Evolutionary conservation across 768 basidiomycete genomes (phyloP), one percentile per base, ranked within the genome.

Genomic region (Hygrocybe punicea): DNA sequence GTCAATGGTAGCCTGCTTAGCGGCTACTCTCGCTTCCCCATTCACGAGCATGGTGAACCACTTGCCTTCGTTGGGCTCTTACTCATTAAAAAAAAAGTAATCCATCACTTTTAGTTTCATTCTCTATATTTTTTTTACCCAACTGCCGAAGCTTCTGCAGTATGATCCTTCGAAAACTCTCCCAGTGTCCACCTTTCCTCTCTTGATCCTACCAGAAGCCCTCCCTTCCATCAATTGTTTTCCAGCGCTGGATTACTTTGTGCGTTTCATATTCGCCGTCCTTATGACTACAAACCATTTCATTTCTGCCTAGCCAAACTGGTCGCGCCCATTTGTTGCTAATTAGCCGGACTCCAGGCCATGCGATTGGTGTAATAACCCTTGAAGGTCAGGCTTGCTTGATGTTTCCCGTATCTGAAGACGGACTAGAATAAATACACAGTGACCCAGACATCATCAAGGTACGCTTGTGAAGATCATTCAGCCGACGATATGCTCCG

Each of bases 161-260:
- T 97, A 98, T 65, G 94, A 98, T 66, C 93, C 94, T 0, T 80
- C 86, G n/a, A 79, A 87, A 67, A 82, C 76, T 2, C 79, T 85
- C 37, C 86, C 88, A 5, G 86, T 95, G 7, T 85, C 85, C 0
- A 72, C 82, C 39, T 92, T 98, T 68, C 73, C 79, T 2, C 78
- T 98, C 1, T 85, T 89, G 0, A 87, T 96, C 23, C 71, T 98
- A 13, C 96, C 96, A 0, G 96, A 98, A 72, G 94, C 94, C 4
- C 77, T 77, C 40, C 92, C 93, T 0, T 80, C 82, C 9, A 95
- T 97, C 67, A 95, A 92, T 64, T 97, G 91, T 65, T 93, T 97
- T 76, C 93, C 98, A 68, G 93, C 93, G 0, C 72, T 98, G 46
- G 93, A 97, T 68, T 96, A 94, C 67, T 95, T n/a, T 91, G 89